phyloP scores from a whole-genome alignment of 1,284 basidiomycete genomes.

The Sparassis latifolia region DNA sequence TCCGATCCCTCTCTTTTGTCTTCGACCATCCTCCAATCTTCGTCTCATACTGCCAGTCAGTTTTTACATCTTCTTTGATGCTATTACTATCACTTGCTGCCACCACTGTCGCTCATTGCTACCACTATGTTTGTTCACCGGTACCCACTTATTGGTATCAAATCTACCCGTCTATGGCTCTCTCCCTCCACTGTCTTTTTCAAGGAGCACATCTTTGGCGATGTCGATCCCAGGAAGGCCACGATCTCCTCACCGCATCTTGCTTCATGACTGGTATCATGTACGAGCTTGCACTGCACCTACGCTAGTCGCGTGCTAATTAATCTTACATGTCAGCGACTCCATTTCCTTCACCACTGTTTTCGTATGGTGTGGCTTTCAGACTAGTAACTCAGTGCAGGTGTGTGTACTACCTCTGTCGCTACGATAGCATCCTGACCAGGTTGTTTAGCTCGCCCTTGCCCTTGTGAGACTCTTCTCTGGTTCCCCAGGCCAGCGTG shows the following conservation, averaged over 20 bases:
- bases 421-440: background rate
- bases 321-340: constrained; percentile 37
- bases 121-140: too few species aligned
- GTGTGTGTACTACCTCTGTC: constrained; percentile 26
- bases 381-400: constrained; percentile 71
- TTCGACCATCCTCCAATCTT: too few species aligned
- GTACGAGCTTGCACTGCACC: constrained; percentile 34
- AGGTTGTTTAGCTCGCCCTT: constrained; percentile 41
- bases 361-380: constrained; percentile 85
- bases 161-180: constrained; percentile 20
- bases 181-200: constrained; percentile 20
- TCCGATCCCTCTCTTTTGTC: too few species aligned
- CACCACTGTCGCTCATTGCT: too few species aligned
- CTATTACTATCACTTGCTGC: too few species aligned
- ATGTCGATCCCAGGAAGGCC: constrained; percentile 57
- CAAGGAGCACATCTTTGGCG: constrained; percentile 30
- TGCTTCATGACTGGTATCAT: constrained; percentile 88
- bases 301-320: background rate
- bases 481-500: constrained; percentile 36
- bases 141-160: constrained; percentile 13
- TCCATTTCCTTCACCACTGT: constrained; percentile 74
- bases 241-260: constrained; percentile 63
- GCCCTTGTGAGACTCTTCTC: constrained; percentile 63
- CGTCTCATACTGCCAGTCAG: too few species aligned
- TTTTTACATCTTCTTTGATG: too few species aligned